Evolutionary conservation across 1,284 basidiomycete genomes (phyloP), one percentile per base, ranked within the genome.

Genomic region (Coriolopsis trogii): DNA sequence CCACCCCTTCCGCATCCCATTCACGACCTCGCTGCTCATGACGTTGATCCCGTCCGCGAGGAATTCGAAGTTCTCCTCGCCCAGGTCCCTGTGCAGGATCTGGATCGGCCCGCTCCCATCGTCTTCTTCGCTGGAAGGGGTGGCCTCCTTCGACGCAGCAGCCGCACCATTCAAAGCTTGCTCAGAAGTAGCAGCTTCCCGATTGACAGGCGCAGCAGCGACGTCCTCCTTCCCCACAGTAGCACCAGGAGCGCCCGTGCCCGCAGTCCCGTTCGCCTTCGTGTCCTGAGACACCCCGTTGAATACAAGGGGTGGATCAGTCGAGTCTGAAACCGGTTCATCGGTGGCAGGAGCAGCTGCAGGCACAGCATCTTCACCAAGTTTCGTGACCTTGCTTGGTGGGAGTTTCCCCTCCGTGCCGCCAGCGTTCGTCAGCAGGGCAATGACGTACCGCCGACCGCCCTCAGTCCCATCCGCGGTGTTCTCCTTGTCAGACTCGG

Each of bases 31-130:
- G 41, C 30, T 49, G 49, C 56, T 59, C 41, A 64, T 36, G 29
- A 64, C 42, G 39, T 50, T 41, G 36, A 69, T 53, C 45, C 66
- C 67, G 30, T 65, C 66, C 37, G 50, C 36, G 21, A 55, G 49
- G 51, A 68, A 68, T 41, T 64, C 64, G 34, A 68, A 58, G 51
- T 65, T 63, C 46, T 64, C 57, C 45, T 56, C 54, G 41, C 57
- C 48, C n/a, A 68, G 40, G 39, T 63, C 58, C 3, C 56, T 58
- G 36, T 66, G 64, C 34, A 67, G 44, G 49, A 67, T 54, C 51
- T 61, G 55, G 25, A 64, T 51, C 16, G 56, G 51, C 9, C 53
- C 53, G 33, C 31, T 52, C 34, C 46, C 52, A 33, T 54, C 51
- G 24, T 6, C 33, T 3, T 36, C 33, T 6, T 36, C 33, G n/a